A percentile compares a stretch with the other conserved stretches of the same genome.
Conservation (phyloP, 2,329 filamentous ascomycete genomes). For the Epichloe sp. region DNA sequence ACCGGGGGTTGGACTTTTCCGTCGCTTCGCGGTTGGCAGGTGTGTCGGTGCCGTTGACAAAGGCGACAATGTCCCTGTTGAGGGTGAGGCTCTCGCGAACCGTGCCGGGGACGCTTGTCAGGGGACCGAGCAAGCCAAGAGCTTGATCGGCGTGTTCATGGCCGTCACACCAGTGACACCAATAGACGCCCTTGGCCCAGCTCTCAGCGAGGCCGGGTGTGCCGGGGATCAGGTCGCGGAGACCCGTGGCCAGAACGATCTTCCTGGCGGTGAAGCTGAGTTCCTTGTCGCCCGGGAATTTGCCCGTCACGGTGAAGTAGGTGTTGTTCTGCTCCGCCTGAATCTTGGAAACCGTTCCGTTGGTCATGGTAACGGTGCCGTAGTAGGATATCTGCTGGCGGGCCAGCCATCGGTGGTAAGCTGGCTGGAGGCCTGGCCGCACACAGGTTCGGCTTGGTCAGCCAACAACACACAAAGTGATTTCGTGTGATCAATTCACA, state of each 20-base stretch:
- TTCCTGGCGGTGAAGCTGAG: slow-evolving; percentile 34
- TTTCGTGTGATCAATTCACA: background rate
- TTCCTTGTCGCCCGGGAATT: slow-evolving; percentile 7
- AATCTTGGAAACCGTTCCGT: slow-evolving; percentile 38
- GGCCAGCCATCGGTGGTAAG: slow-evolving; percentile 39
- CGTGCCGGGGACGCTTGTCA: slow-evolving; percentile 29
- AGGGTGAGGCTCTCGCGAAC: slow-evolving; percentile 41
- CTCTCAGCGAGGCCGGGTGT: slow-evolving; percentile 41
- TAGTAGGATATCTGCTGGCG: slow-evolving; percentile 40
- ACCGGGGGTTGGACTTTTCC: slow-evolving; percentile 28
- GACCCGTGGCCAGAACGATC: slow-evolving; percentile 43
- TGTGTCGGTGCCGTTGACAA: slow-evolving; percentile 47
- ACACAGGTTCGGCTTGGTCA: too few species aligned
- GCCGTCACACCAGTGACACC: slow-evolving; percentile 54
- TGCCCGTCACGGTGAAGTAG: slow-evolving; percentile 29
- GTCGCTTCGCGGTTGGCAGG: slow-evolving; percentile 25
- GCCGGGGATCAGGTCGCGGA: slow-evolving; percentile 38
- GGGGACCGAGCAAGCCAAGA: slow-evolving; percentile 37
- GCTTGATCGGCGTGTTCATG: slow-evolving; percentile 46
- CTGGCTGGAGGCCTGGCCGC: slow-evolving; percentile 35
- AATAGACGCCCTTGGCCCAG: slow-evolving; percentile 47
- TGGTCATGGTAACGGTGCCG: slow-evolving; percentile 32
- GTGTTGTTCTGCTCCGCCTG: slow-evolving; percentile 25
- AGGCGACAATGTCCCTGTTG: slow-evolving; percentile 41
- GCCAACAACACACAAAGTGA: background rate